phyloP scores from a whole-genome alignment of 2,329 filamentous ascomycete species.

The Botrytis deweyae region DNA sequence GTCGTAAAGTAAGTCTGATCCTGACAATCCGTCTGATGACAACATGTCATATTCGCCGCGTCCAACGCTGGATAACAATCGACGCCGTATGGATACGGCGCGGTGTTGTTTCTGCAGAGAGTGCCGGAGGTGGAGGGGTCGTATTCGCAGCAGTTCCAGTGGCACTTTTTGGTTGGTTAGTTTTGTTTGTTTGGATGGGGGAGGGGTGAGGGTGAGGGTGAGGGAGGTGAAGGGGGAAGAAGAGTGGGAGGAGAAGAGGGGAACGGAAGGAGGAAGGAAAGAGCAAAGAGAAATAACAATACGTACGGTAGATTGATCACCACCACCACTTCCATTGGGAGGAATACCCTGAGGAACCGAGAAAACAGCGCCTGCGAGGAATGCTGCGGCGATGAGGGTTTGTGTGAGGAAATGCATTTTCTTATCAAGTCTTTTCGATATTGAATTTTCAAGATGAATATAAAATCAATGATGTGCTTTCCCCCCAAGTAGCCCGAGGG shows the following conservation, averaged over 20 bases:
- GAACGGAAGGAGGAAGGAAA: rapidly evolving
- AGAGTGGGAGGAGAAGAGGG: not conserved
- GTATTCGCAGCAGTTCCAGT: constrained; percentile 1
- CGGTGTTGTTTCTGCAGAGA: not conserved
- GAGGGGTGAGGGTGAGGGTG: too few relatives aligned
- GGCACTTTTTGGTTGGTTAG: not conserved
- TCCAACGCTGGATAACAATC: not conserved
- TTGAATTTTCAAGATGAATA: not conserved
- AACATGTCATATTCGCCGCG: not conserved
- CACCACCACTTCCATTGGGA: not conserved
- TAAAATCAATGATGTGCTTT: not conserved
- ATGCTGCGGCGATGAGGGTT: not conserved
- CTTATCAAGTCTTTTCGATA: too few relatives aligned
- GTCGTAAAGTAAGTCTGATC: not conserved
- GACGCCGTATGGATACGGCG: not conserved
- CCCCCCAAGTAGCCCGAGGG: not conserved
- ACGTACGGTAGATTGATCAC: not conserved
- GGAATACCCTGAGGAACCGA: not conserved
- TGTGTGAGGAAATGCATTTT: not conserved
- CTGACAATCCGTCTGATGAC: not conserved
- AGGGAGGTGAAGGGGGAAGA: not conserved
- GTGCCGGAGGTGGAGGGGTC: not conserved
- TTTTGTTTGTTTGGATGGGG: not conserved
- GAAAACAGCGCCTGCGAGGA: not conserved
- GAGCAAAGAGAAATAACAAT: not conserved